phyloP scores from a whole-genome alignment of 2,329 filamentous ascomycete genomes.

The Trichoderma simmonsii region DNA sequence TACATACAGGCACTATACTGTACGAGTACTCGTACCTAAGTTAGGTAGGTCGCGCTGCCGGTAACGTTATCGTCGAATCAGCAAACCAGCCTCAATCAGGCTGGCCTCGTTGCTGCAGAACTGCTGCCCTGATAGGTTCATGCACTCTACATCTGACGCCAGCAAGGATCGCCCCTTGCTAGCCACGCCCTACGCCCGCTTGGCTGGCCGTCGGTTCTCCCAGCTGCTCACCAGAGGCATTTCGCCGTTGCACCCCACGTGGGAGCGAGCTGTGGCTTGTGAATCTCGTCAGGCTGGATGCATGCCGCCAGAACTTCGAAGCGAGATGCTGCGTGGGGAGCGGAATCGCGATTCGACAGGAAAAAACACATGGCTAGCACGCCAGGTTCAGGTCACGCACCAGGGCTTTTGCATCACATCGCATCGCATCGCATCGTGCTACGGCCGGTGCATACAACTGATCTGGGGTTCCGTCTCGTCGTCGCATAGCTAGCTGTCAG shows the following conservation, averaged over 20 bases:
- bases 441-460: background rate
- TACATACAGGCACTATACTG: background rate
- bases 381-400: background rate
- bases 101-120: background rate
- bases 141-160: constrained; percentile 11
- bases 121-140: background rate
- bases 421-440: background rate
- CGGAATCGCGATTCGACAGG: background rate
- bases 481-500: constrained; percentile 1
- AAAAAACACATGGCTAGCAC: background rate
- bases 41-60: background rate
- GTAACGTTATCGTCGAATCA: background rate
- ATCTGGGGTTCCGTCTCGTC: background rate
- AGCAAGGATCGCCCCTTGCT: constrained; percentile 9
- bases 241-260: constrained; percentile 7
- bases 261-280: constrained; percentile 2
- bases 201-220: background rate
- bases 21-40: background rate
- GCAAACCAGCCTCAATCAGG: background rate
- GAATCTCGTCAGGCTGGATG: background rate
- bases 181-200: constrained; percentile 15
- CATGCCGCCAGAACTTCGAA: background rate
- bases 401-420: background rate
- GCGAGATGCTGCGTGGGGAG: constrained; percentile 16
- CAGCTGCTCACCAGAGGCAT: background rate